These are phyloP conservation scores for Poa pratensis DNA, from an alignment of 176 grass and related monocot species.

Conservation along the genomic window DNA sequence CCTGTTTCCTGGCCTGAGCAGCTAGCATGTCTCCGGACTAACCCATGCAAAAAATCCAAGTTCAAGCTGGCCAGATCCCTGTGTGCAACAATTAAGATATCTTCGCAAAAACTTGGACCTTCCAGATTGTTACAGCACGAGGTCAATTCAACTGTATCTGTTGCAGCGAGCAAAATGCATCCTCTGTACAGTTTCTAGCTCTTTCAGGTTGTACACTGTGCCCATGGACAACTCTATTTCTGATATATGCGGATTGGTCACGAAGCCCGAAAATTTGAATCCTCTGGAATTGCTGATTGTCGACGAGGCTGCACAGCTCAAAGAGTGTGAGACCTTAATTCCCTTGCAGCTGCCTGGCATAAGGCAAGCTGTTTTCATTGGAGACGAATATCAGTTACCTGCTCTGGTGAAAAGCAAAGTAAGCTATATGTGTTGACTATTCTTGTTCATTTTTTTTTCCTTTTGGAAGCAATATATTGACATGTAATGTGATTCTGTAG, in stretches of 20 bases:
- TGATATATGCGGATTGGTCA: not conserved
- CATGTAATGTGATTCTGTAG: slow-evolving; percentile 38
- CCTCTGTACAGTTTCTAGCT: slow-evolving; percentile 53
- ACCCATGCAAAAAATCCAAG: slow-evolving; percentile 22
- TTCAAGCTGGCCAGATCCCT: slow-evolving; percentile 39
- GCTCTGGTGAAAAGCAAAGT: slow-evolving; percentile 74
- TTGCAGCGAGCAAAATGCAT: slow-evolving; percentile 18
- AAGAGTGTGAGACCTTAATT: slow-evolving; percentile 71
- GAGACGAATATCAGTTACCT: slow-evolving; percentile 66
- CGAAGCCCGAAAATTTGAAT: not conserved
- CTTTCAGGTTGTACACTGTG: slow-evolving; percentile 34
- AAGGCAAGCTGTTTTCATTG: slow-evolving; percentile 58
- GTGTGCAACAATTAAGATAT: slow-evolving; percentile 19
- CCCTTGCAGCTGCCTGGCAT: slow-evolving; percentile 49
- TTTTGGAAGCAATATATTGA: not conserved
- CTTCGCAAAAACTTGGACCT: not conserved
- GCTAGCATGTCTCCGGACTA: not conserved
- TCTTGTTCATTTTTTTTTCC: not conserved
- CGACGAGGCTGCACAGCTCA: slow-evolving; percentile 74
- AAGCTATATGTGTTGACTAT: not conserved
- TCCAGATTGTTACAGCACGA: not conserved
- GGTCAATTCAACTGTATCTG: not conserved
- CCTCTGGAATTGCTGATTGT: slow-evolving; percentile 47
- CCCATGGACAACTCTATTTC: not conserved
- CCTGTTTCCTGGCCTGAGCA: not conserved